Evolutionary conservation across 1,139 yeast genomes (phyloP), one percentile per base, ranked within the genome.

Genomic region (Saccharomycopsis hybrid): DNA sequence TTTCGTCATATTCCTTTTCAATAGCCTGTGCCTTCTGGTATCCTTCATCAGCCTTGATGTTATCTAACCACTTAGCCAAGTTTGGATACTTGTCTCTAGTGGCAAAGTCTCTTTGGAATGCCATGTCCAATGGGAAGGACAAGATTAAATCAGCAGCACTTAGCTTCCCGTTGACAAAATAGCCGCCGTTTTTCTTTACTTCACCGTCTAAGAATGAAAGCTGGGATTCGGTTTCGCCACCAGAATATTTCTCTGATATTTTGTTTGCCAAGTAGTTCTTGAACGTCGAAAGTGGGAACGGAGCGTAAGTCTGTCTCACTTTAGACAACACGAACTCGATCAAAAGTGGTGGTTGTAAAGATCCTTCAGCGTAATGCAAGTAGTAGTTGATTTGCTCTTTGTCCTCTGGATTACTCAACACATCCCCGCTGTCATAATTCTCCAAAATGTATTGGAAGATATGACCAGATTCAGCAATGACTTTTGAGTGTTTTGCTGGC

Each of bases 71-170:
- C 39, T 36, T 5, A 5, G 18, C 18, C 5, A 36, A 8, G 7
- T 36, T 9, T 8, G 39, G 39, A n/a, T 36, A 36, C 5, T 36
- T n/a, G 18, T 36, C 13, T n/a, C 13, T 36, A 5, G 7, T 24
- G 18, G 13, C 7, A n/a, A 5, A 9, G 13, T 13, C 18, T 5
- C 7, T 36, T 9, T 5, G 24, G 36, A 57, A 54, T 4, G 55
- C 49, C 7, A 53, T 41, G 1, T 48, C 44, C 2, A 63, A 35
- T 4, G 78, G 78, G 63, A 72, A 77, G 27, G 70, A 67, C 49
- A 76, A 35, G 32, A 35, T 36, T 9, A 82, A 68, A 59, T 82
- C 88, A 2, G 86, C 87, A 2, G 72, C 85, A 1, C 81, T 69
- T 48, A 81, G 64, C 53, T 69, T 69, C 52, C 76, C 70, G 2